These are phyloP conservation scores for Biscutella laevigata DNA, from an alignment of 441 rosid species.

Conservation along the genomic window DNA sequence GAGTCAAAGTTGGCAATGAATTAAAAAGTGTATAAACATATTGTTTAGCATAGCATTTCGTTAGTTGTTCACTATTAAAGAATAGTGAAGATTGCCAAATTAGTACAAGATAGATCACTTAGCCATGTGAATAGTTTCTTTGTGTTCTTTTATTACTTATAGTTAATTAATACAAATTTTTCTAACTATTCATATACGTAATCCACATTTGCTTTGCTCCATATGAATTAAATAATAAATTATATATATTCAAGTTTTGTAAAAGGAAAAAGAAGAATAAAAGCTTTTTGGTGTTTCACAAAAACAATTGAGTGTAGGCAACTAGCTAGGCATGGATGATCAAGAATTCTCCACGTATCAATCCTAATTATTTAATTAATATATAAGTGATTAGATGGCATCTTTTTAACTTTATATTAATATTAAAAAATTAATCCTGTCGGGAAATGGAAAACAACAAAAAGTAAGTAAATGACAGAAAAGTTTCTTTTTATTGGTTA, in stretches of 20 bases:
- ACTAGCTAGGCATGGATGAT: not conserved
- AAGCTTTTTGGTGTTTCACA: not conserved
- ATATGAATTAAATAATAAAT: not conserved
- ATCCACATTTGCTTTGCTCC: constrained; percentile 2
- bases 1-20: constrained; percentile 7
- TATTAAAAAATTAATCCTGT: constrained; percentile 10
- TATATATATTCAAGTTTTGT: not conserved
- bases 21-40: constrained; percentile 7
- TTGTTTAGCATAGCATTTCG: constrained; percentile 21
- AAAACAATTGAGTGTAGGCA: not conserved
- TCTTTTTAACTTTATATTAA: constrained; percentile 19
- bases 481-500: too few relatives aligned
- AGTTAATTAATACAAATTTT: not conserved
- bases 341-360: constrained; percentile 18
- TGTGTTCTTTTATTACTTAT: not conserved
- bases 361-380: constrained; percentile 11
- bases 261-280: not conserved
- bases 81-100: constrained; percentile 25
- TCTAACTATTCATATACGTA: constrained; percentile 1
- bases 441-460: constrained; percentile 28
- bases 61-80: constrained; percentile 23
- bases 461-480: constrained; percentile 23
- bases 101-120: constrained; percentile 24
- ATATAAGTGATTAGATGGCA: constrained; percentile 15
- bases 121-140: constrained; percentile 18